Percentiles rank a stretch among this genome's conserved stretches.
Evolutionary conservation across 2,329 filamentous ascomycete species (phyloP).

Genomic region (Sphaerostilbella broomeana): DNA sequence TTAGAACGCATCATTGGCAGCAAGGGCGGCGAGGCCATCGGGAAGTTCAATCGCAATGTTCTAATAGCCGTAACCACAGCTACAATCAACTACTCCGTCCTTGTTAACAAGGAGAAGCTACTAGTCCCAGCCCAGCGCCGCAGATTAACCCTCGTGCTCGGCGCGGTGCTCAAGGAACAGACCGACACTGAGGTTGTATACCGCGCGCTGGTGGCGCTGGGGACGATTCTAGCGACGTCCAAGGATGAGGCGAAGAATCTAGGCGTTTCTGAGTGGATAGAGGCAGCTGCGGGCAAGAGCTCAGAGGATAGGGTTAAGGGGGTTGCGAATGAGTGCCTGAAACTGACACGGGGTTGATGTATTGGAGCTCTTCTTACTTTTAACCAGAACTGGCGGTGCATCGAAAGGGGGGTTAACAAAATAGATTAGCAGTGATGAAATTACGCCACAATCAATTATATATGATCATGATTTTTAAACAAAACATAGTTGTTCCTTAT

Average conservation of each 20-base stretch:
- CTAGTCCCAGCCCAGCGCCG: conserved; percentile 27
- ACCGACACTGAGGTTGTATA: conserved; percentile 79
- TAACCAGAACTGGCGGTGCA: no score
- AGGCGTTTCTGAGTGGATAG: conserved; percentile 35
- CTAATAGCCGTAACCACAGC: conserved; percentile 75
- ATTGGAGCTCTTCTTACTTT: no score
- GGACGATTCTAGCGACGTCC: conserved; percentile 60
- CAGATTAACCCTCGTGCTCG: conserved; percentile 53
- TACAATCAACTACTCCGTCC: conserved; percentile 77
- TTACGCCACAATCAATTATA: no score
- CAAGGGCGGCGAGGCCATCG: conserved; percentile 41
- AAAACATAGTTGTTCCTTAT: no score
- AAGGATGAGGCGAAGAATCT: conserved; percentile 37
- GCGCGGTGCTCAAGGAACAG: conserved; percentile 56
- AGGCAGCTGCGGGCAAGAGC: conserved; percentile 36
- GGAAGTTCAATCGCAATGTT: conserved; percentile 65
- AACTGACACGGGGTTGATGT: conserved; percentile 19
- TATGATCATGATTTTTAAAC: no score
- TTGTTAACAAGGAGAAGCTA: conserved; percentile 46
- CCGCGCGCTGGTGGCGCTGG: conserved; percentile 72
- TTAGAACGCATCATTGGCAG: conserved; percentile 56
- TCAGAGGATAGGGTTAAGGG: conserved; percentile 42
- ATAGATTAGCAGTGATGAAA: no score
- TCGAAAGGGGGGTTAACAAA: no score
- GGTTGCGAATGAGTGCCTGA: conserved; percentile 41